phyloP scores from a whole-genome alignment of 176 grass and related monocot genomes.

The Aechmea fasciata region DNA sequence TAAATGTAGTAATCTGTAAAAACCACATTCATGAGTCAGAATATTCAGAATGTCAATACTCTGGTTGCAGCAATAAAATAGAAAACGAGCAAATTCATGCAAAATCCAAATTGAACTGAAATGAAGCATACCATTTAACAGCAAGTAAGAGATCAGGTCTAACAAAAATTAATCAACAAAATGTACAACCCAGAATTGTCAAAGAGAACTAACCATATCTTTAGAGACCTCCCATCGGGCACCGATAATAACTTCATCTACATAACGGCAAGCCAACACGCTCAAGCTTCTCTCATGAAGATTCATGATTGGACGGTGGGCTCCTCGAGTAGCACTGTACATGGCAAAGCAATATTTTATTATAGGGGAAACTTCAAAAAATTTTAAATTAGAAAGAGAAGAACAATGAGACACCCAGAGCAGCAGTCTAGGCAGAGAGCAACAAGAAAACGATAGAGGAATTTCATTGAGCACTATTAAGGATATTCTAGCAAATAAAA shows the following conservation, averaged over 20 bases:
- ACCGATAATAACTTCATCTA: slow-evolving; percentile 97
- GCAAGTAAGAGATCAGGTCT: neutral
- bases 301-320: slow-evolving; percentile 91
- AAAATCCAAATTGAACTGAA: no score
- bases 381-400: neutral
- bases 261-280: slow-evolving; percentile 90
- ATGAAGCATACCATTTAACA: neutral
- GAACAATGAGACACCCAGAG: neutral
- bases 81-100: no score
- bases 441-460: no score
- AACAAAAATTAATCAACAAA: neutral
- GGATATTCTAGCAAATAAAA: no score
- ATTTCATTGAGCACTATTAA: no score
- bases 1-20: slow-evolving; percentile 68
- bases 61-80: no score
- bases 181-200: neutral
- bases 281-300: slow-evolving; percentile 92
- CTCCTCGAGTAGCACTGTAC: slow-evolving; percentile 62
- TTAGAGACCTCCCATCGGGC: slow-evolving; percentile 85
- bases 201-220: slow-evolving; percentile 63
- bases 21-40: neutral
- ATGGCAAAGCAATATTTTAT: neutral
- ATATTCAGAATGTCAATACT: no score
- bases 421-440: no score
- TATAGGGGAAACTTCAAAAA: neutral